Evolutionary conservation across 345 rosid genomes (phyloP).

Genomic region (Camelina neglecta): DNA sequence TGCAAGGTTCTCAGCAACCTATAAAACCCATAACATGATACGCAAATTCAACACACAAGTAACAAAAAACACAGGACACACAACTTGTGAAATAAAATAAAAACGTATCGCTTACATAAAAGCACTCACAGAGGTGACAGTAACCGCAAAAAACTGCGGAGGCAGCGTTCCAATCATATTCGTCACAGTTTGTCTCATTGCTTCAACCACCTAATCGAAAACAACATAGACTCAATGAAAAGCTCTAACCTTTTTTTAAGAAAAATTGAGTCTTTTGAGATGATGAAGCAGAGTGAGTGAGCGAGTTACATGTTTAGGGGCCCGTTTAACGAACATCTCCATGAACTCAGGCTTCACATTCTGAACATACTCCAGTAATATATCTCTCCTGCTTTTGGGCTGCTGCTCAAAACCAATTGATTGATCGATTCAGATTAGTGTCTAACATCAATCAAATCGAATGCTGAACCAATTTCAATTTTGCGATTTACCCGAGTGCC

Average conservation of each 20-base stretch:
- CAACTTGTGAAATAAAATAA: background rate
- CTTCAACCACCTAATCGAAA: constrained; percentile 76
- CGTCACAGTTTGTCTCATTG: constrained; percentile 93
- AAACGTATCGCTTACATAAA: background rate
- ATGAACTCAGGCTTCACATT: constrained; percentile 95
- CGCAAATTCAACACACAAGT: constrained; percentile 1
- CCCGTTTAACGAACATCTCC: constrained; percentile 90
- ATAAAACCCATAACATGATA: constrained; percentile 24
- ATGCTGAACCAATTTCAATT: background rate
- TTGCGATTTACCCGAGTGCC: constrained; percentile 61
- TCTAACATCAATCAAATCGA: background rate
- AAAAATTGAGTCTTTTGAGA: background rate
- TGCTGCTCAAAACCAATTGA: constrained; percentile 20
- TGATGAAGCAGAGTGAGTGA: background rate
- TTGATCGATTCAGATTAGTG: background rate
- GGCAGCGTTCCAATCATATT: constrained; percentile 98
- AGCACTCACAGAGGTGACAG: constrained; percentile 78
- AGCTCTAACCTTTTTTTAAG: background rate
- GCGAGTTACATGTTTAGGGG: constrained; percentile 71
- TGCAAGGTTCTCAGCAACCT: constrained; percentile 99
- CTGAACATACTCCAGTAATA: constrained; percentile 88
- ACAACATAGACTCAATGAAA: background rate
- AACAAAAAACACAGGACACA: background rate
- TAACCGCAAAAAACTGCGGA: constrained; percentile 83
- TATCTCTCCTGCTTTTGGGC: constrained; percentile 80